Base-by-base conservation (phyloP, 495 filamentous ascomycete genomes). In the Podospora sp. region DNA sequence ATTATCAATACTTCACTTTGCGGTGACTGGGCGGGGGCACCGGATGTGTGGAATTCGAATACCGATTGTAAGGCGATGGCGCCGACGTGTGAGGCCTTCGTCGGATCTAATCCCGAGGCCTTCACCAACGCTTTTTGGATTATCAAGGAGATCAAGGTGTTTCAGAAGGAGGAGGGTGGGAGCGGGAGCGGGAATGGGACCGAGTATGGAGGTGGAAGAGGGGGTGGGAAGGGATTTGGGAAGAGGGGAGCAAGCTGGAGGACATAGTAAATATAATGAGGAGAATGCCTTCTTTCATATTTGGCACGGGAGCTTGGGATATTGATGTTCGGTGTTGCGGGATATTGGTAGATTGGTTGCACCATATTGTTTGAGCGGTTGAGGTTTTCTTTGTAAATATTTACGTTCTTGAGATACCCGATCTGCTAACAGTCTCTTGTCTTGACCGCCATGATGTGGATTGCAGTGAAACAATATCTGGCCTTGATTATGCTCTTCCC, bases 1-100 rank as follows among this genome's bases (percentile, higher is more conserved):
- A 83, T 96, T 63, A 88, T 97, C 73, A 86, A 98, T 77, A 91
- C 88, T 0, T 90, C 89, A 0, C 93, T 97, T 79, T 97, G 94
- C 77, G 94, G 94, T 46, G 88, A 92, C 68, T 97, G 92, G 91
- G 93, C 93, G 20, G 94, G 92, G 36, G 80, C 84, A 56, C 29
- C 29, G 8, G 29, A 3, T 33, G 85, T 87, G 26, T 89, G 84
- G 81, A 60, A 35, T 14, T 16, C 27, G 12, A 78, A 82, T 65
- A 25, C 66, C 12, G 72, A 74, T 51, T 87, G 85, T 71, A 65
- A 69, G 24, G 62, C 73, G 55, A 76, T 78, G 65, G 84, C 81
- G 5, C 29, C 76, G 9, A 87, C 83, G 40, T 93, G 91, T 72
- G 73, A 84, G 62, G 84, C 83, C 16, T 92, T 85, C 70, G 91